Percentiles rank a stretch among this genome's conserved stretches.
These are phyloP conservation scores for Schrenkiella parvula DNA, from an alignment of 345 rosid species.

Conservation along the genomic window DNA sequence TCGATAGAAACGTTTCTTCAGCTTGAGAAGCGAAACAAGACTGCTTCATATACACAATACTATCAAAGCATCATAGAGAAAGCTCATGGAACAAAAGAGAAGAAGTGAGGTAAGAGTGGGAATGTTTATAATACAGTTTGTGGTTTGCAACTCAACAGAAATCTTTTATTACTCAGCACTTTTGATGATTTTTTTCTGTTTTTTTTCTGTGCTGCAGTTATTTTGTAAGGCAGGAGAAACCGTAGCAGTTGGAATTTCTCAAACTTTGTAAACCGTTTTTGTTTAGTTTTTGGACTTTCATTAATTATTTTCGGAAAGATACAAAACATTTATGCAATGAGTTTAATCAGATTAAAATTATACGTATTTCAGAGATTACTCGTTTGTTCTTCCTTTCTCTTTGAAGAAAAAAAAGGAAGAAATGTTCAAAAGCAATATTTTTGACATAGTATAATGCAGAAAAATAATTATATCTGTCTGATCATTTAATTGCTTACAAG, in stretches of 20 bases:
- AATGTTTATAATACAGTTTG: not conserved
- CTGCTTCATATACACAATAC: conserved; percentile 60
- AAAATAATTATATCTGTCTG: not conserved
- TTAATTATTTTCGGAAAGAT: conserved; percentile 5
- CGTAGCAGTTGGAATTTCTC: not conserved
- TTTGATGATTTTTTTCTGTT: not conserved
- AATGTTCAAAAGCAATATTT: not conserved
- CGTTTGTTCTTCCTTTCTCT: not conserved
- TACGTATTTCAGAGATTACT: not conserved
- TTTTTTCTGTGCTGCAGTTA: not conserved
- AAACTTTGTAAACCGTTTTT: not conserved
- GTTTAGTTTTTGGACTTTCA: not conserved
- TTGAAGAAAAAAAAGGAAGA: not conserved
- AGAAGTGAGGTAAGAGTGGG: conserved; percentile 13
- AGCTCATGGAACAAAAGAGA: conserved; percentile 32
- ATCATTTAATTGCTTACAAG: not conserved
- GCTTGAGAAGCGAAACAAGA: conserved; percentile 53
- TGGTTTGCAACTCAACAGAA: not conserved
- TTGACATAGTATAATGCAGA: not conserved
- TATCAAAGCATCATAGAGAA: conserved; percentile 61
- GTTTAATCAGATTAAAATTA: not conserved
- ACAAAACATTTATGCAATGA: not conserved
- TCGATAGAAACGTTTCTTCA: conserved; percentile 70
- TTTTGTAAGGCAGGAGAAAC: not conserved
- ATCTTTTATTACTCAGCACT: not conserved